Evolutionary conservation across 2,329 filamentous ascomycete species (phyloP).

Genomic region (Tolypocladium ovalisporum): DNA sequence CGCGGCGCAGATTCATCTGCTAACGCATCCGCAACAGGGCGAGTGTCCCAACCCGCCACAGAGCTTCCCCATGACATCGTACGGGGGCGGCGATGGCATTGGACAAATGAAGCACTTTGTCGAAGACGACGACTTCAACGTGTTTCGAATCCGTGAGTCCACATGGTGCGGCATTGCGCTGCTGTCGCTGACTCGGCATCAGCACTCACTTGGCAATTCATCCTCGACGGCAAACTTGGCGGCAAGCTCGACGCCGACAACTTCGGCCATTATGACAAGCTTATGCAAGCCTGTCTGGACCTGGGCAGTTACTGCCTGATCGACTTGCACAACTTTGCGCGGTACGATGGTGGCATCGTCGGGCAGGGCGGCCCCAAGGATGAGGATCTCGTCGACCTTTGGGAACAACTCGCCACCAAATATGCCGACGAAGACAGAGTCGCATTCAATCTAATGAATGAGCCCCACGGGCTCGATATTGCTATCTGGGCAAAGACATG

Average conservation of each 20-base stretch:
- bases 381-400: conserved; percentile 45
- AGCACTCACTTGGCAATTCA: conserved; percentile 45
- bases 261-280: conserved; percentile 38
- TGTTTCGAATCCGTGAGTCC: conserved; percentile 37
- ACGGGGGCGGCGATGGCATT: conserved; percentile 25
- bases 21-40: conserved; percentile 17
- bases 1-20: neutral
- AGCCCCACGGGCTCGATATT: conserved; percentile 51
- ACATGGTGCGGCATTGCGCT: neutral
- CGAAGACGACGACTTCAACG: conserved; percentile 38
- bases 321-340: conserved; percentile 41
- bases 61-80: conserved; percentile 21
- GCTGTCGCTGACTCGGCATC: neutral
- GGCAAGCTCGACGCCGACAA: conserved; percentile 36
- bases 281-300: conserved; percentile 44
- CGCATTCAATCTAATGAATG: conserved; percentile 60
- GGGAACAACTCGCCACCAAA: conserved; percentile 45
- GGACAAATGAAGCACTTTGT: conserved; percentile 48
- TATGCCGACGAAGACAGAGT: conserved; percentile 42
- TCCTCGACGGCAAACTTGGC: conserved; percentile 41
- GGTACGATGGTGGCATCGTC: conserved; percentile 36
- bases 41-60: conserved; percentile 23
- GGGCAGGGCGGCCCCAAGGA: conserved; percentile 55
- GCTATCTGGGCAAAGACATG: conserved; percentile 46
- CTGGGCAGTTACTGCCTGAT: conserved; percentile 49